phyloP scores from a whole-genome alignment of 345 rosid species.

The Citrus glauca region DNA sequence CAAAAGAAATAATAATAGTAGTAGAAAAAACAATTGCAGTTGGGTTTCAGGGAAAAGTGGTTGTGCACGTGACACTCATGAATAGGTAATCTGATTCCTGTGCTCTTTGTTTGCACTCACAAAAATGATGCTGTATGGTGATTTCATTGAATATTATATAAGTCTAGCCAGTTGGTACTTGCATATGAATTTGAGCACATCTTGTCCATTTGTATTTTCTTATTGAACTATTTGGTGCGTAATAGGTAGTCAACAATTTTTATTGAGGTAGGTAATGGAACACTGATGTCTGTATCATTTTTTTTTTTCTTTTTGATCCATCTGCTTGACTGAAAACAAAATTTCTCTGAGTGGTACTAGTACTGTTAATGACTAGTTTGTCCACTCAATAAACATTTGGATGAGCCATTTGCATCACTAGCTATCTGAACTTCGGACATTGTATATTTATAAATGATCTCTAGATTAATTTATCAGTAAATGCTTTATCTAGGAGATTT shows the following conservation, averaged over 20 bases:
- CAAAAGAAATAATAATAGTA: not conserved
- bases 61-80: slow-evolving; percentile 8
- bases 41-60: not conserved
- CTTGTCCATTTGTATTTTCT: slow-evolving; percentile 1
- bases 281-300: not conserved
- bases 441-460: not conserved
- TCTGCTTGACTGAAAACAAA: not conserved
- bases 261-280: slow-evolving; percentile 4
- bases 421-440: not conserved
- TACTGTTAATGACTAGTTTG: not conserved
- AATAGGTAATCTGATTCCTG: slow-evolving; percentile 13
- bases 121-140: slow-evolving; percentile 9
- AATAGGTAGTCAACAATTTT: not conserved
- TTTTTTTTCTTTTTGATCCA: not conserved
- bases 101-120: slow-evolving; percentile 14
- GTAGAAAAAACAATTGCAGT: not conserved
- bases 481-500: not conserved
- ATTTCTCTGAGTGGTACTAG: not conserved
- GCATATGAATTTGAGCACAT: slow-evolving; percentile 3
- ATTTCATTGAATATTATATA: slow-evolving; percentile 5
- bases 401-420: not conserved
- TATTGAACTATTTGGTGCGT: not conserved
- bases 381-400: not conserved
- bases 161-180: slow-evolving; percentile 11
- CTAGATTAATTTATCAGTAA: not conserved